Percentiles rank a stretch among this genome's conserved stretches.
Evolutionary conservation across 352 stramenopile genomes (phyloP).

Genomic region (Aphanomyces astaci): DNA sequence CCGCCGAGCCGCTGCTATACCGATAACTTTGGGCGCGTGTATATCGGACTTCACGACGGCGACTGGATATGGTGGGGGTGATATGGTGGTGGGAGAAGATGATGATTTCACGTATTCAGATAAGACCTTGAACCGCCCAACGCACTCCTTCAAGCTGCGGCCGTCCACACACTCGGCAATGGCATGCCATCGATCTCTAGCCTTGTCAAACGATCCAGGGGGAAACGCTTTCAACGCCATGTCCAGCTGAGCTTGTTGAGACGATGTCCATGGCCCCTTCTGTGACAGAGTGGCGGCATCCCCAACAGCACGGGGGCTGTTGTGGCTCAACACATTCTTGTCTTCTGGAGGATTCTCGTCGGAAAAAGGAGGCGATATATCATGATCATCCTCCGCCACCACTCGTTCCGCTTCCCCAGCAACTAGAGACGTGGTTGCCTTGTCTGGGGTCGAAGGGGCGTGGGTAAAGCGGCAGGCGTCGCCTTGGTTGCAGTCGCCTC

Average conservation of each 20-base stretch:
- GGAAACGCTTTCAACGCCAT: slow-evolving; percentile 60
- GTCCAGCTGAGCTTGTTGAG: slow-evolving; percentile 59
- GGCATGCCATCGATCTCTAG: slow-evolving; percentile 51
- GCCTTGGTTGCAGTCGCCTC: slow-evolving; percentile 3
- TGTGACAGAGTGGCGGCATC: too few species aligned
- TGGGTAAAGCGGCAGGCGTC: slow-evolving; percentile 8
- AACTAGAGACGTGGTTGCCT: not conserved
- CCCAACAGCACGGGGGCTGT: too few species aligned
- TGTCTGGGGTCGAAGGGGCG: not conserved
- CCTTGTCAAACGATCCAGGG: slow-evolving; percentile 45
- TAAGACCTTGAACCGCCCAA: slow-evolving; percentile 69
- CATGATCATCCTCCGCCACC: too few species aligned
- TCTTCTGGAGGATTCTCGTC: too few species aligned
- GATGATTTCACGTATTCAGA: slow-evolving; percentile 34
- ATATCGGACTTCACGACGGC: not conserved
- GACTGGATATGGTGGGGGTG: not conserved
- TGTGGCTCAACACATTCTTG: too few species aligned
- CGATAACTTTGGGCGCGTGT: too few species aligned
- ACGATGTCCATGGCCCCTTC: slow-evolving; percentile 66
- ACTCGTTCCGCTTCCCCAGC: not conserved
- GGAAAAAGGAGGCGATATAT: too few species aligned
- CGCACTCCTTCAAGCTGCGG: slow-evolving; percentile 71
- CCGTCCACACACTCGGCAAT: slow-evolving; percentile 59
- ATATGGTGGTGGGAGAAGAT: not conserved
- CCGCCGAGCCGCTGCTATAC: too few species aligned